Base-by-base conservation (phyloP, 768 basidiomycete species). In the Pleurotus pulmonarius region DNA sequence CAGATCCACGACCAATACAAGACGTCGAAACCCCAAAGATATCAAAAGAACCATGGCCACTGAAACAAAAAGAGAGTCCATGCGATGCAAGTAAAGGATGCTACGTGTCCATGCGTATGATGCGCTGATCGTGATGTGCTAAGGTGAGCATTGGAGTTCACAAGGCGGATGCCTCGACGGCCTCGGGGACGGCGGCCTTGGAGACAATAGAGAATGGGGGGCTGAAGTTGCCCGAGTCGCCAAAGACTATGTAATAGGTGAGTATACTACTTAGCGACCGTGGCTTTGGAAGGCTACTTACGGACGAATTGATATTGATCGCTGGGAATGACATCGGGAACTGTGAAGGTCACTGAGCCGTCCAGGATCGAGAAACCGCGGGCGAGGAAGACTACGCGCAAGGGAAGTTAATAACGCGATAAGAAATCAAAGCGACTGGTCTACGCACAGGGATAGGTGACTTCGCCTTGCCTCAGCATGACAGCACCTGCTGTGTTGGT, bases 151-250 rank as follows among this genome's bases (percentile, higher is more conserved):
- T 8, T 9, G 29, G 29, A 11, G 29, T 34, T 34, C 29, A 34
- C 29, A 34, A 34, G 8, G 8, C 29, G 29, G 9, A 2, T 34
- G 29, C 9, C 29, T 34, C 41, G 51, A 41, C 37, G 12, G 39
- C 16, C 24, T 53, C 5, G 3, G 51, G 39, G 9, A 22, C 25
- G 39, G 18, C 5, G 5, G 15, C 51, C n/a, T 24, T 20, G 9
- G 38, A 39, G 13, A 16, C 22, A 37, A 64, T 64, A 37, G 26
- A 44, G 54, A 64, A 61, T 1, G 2, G n/a, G 16, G 49, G 46
- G 41, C 63, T 64, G 54, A 54, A 64, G 64, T 80, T 74, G 41
- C 77, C 78, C 29, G 80, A 80, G 61, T 80, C 76, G 16, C 80
- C 79, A 56, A 78, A 78, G 49, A 80, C 80, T 80, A 46, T 4